Percentiles rank a stretch among this genome's conserved stretches.
These are phyloP conservation scores for Botrytis cinerea DNA, from an alignment of 2,329 filamentous ascomycete species.

Conservation along the genomic window DNA sequence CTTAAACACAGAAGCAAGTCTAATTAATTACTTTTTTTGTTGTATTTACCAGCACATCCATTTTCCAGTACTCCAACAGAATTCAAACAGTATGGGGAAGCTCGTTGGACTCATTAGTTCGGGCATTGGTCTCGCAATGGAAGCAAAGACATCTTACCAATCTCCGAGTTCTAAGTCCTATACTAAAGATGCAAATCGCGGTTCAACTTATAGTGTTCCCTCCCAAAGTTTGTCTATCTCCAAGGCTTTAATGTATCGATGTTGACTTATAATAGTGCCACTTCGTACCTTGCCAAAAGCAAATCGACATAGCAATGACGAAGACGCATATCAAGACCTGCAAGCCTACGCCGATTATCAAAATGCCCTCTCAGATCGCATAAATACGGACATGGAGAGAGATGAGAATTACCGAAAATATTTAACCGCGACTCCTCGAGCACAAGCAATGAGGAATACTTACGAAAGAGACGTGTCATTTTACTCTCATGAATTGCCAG, in stretches of 20 bases:
- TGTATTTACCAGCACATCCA: accelerated
- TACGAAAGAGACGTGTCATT: slow-evolving; percentile 6
- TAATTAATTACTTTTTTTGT: background rate
- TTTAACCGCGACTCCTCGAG: background rate
- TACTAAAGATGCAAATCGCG: background rate
- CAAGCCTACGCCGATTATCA: slow-evolving; percentile 21
- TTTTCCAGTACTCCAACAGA: background rate
- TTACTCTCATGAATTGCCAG: slow-evolving; percentile 8
- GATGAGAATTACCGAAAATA: slow-evolving; percentile 10
- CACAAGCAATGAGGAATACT: too few species aligned
- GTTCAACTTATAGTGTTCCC: background rate
- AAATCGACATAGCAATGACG: background rate
- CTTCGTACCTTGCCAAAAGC: background rate
- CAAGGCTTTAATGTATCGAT: background rate
- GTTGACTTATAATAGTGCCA: background rate
- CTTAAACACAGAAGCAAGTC: background rate
- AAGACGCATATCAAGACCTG: slow-evolving; percentile 14
- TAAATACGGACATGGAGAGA: background rate
- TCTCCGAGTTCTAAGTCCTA: slow-evolving; percentile 2
- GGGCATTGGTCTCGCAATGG: slow-evolving; percentile 23
- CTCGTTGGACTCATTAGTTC: slow-evolving; percentile 17
- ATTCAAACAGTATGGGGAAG: slow-evolving; percentile 1
- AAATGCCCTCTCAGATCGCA: background rate
- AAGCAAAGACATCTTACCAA: slow-evolving; percentile 8
- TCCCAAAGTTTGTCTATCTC: background rate